Percentiles rank a stretch among this genome's conserved stretches.
These are phyloP conservation scores for Tillandsia fasciculata DNA, from an alignment of 176 grass and related monocot genomes.

Conservation along the genomic window DNA sequence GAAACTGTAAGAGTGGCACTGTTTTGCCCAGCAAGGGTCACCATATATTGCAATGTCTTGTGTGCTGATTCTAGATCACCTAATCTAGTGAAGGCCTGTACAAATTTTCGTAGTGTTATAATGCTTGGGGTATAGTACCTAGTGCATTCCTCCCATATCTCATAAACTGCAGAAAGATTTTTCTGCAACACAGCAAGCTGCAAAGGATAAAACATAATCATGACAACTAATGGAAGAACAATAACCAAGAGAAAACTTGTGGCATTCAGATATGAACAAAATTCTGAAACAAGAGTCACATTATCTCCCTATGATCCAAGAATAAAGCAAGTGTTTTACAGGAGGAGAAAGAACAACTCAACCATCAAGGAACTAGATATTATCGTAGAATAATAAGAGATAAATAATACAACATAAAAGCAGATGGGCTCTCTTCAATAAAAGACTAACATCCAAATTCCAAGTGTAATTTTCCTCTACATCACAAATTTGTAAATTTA, in stretches of 20 bases:
- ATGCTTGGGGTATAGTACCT: conserved; percentile 84
- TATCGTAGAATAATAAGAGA: too few relatives aligned
- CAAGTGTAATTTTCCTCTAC: too few relatives aligned
- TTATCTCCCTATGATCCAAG: too few relatives aligned
- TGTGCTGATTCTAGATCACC: conserved; percentile 66
- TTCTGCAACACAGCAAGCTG: conserved; percentile 69
- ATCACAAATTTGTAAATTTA: too few relatives aligned
- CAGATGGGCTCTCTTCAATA: too few relatives aligned
- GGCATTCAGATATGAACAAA: neutral
- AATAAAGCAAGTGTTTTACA: too few relatives aligned
- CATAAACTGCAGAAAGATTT: conserved; percentile 58
- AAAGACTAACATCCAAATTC: too few relatives aligned
- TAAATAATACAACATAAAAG: too few relatives aligned
- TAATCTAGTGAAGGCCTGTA: conserved; percentile 50
- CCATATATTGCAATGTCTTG: conserved; percentile 55
- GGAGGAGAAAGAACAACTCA: too few relatives aligned
- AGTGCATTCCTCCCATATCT: conserved; percentile 81
- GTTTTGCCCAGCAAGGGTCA: conserved; percentile 33
- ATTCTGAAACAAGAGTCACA: too few relatives aligned
- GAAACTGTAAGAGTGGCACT: conserved; percentile 39
- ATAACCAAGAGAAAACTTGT: neutral
- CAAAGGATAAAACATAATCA: conserved; percentile 18
- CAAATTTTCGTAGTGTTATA: conserved; percentile 52
- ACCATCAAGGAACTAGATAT: too few relatives aligned
- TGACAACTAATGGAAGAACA: neutral